Conservation (phyloP, 495 filamentous ascomycete genomes). For the Aspergillus cavernicola region DNA sequence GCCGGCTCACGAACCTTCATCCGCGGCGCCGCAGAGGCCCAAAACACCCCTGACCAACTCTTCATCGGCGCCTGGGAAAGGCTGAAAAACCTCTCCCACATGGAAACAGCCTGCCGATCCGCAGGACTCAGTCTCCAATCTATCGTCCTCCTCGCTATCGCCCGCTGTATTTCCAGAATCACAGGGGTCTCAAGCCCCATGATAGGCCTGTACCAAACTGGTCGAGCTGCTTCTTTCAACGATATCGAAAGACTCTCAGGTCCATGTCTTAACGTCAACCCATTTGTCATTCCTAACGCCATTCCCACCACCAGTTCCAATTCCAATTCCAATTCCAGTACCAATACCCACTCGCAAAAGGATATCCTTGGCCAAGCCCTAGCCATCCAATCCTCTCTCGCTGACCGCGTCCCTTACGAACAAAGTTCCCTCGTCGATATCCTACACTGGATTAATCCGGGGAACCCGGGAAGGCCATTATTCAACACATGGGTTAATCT, state of each 20-base stretch:
- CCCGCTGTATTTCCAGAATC: conserved; percentile 22
- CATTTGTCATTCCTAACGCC: conserved; percentile 18
- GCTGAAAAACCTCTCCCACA: conserved; percentile 18
- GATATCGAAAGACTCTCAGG: conserved; percentile 21
- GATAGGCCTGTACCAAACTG: conserved; percentile 34
- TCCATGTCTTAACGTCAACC: conserved; percentile 32
- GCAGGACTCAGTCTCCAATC: conserved; percentile 23
- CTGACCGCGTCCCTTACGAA: conserved; percentile 28
- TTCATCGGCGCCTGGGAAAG: conserved; percentile 25
- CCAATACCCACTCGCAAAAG: neutral
- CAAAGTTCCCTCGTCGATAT: conserved; percentile 29
- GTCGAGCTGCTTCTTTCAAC: conserved; percentile 24
- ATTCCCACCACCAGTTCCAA: neutral
- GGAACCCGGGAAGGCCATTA: neutral
- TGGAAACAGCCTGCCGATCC: conserved; percentile 19
- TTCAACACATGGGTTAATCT: conserved; percentile 39
- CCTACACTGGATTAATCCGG: conserved; percentile 13
- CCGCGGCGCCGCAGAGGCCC: neutral
- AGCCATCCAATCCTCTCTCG: conserved; percentile 23
- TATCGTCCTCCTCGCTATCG: conserved; percentile 27
- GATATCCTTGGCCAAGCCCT: conserved; percentile 13
- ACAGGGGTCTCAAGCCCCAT: conserved; percentile 20
- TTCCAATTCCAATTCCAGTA: neutral
- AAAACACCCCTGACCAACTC: conserved; percentile 10
- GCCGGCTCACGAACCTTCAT: conserved; percentile 16